Evolutionary conservation across 305 asterid species (phyloP).

Genomic region (Plantago lanceolata): DNA sequence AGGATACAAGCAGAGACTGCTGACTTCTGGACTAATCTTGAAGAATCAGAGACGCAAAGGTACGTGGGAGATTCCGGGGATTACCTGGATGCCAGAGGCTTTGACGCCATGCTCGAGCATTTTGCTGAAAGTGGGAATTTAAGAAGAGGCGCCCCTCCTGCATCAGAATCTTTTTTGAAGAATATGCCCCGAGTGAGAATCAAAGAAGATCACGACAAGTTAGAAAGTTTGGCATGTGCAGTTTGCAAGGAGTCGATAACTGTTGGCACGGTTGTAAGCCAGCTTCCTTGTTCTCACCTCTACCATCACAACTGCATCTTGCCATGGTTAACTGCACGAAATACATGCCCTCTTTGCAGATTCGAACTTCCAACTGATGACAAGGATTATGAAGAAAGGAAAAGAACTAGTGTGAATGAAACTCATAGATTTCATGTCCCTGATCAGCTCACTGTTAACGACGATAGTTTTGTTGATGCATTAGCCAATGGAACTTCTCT

Average conservation of each 20-base stretch:
- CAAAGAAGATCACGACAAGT: conserved; percentile 37
- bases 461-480: conserved; percentile 34
- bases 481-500: conserved; percentile 32
- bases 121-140: conserved; percentile 55
- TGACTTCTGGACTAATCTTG: conserved; percentile 34
- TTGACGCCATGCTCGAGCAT: conserved; percentile 55
- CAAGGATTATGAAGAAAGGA: conserved; percentile 62
- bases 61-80: conserved; percentile 38
- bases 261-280: conserved; percentile 55
- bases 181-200: conserved; percentile 45
- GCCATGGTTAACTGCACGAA: conserved; percentile 77
- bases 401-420: conserved; percentile 30
- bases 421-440: conserved; percentile 22
- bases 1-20: conserved; percentile 27
- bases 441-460: conserved; percentile 30
- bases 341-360: conserved; percentile 92
- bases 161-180: conserved; percentile 57
- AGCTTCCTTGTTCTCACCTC: conserved; percentile 77
- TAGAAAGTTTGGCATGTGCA: conserved; percentile 58
- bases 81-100: conserved; percentile 48
- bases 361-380: conserved; percentile 91
- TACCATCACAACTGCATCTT: conserved; percentile 78
- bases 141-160: conserved; percentile 74
- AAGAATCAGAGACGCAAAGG: conserved; percentile 32
- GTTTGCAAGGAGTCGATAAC: conserved; percentile 76